Percentiles rank a stretch among this genome's conserved stretches.
Conservation (phyloP, 2,329 filamentous ascomycete species). For the Diaporthe vaccinii region DNA sequence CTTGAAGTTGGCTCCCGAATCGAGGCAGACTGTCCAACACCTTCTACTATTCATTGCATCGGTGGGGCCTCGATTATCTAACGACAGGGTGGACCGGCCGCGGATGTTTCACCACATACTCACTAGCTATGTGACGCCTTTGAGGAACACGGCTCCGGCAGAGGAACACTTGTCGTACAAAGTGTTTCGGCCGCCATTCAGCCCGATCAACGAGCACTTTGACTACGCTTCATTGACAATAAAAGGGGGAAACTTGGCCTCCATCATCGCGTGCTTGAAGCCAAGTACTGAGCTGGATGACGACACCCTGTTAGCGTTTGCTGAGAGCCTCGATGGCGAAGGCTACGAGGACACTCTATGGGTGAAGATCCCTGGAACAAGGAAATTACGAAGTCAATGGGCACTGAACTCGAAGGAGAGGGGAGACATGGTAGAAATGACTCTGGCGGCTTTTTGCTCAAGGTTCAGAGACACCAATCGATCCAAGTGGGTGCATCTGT, state of each 20-base stretch:
- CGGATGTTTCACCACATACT: background rate
- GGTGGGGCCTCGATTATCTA: background rate
- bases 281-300: background rate
- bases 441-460: background rate
- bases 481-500: background rate
- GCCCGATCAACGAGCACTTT: background rate
- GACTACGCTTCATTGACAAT: no score
- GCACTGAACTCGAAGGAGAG: no score
- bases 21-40: fast-evolving
- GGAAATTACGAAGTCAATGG: no score
- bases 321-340: background rate
- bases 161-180: no score
- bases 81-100: background rate
- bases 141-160: no score
- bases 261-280: background rate
- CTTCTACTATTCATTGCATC: background rate
- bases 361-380: no score
- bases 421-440: background rate
- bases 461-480: background rate
- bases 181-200: background rate
- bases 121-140: background rate
- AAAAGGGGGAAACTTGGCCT: no score
- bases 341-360: background rate
- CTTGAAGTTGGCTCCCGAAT: fast-evolving
- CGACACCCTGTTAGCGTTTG: background rate